Evolutionary conservation across 2,329 filamentous ascomycete species (phyloP), one percentile per base, ranked within the genome.

Genomic region (Celoporthe dispersa): DNA sequence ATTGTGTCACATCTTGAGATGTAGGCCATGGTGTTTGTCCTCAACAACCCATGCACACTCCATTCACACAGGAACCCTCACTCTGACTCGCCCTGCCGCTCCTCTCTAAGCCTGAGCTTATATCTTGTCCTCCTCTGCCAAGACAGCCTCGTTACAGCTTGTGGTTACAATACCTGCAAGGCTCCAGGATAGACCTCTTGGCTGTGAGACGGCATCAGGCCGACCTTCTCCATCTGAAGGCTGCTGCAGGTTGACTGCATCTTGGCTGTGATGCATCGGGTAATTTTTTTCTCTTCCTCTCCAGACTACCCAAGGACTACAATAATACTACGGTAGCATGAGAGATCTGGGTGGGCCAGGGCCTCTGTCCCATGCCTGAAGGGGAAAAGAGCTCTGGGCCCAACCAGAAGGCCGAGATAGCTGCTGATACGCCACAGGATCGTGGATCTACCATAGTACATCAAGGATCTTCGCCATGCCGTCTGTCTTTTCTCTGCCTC

Each of bases 381-480:
- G 22, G 14, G 67, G 69, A 48, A 71, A 71, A 55, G 67, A 71
- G 57, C 69, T 71, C 62, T 65, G 22, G n/a, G 35, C 64, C 68
- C 70, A 71, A 71, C 70, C 70, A 70, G 51, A 37, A 16, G 37
- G 55, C 2, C 64, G n/a, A 51, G 35, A 67, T 68, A 71, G 61
- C 39, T 63, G 51, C 62, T 70, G 68, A 70, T 66, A 63, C 33
- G 31, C 19, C 37, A 33, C 28, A 61, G 33, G 48, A 37, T 31
- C 19, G 39, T 22, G 14, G 14, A 25, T 51, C 12, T n/a, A 8
- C 8, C 37, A 39, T n/a, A 1, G 16, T n/a, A 2, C 44, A 48
- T 48, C 44, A 11, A n/a, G 44, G 44, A 48, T n/a, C 19, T n/a
- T 11, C 22, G 9, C 44, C 44, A 48, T n/a, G 22, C 44, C 16